Conservation (phyloP, 2,329 filamentous ascomycete species). For the Reticulascus tulasneorum region DNA sequence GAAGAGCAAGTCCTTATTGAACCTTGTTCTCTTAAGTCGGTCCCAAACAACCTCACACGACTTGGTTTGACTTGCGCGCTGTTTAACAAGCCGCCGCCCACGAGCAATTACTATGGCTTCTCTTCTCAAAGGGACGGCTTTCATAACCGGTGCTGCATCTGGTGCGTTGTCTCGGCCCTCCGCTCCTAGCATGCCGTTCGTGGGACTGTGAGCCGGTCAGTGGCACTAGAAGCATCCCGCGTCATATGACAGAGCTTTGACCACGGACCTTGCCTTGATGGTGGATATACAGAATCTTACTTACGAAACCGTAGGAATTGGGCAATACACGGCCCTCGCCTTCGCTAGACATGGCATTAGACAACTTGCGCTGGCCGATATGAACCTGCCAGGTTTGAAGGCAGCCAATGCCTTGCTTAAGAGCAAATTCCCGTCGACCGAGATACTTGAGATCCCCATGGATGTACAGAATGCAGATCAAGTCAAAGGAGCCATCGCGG, state of each 20-base stretch:
- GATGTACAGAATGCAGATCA: conserved; percentile 41
- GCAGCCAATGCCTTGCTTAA: conserved; percentile 28
- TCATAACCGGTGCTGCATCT: conserved; percentile 44
- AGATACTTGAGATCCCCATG: conserved; percentile 34
- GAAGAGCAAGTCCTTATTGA: too few relatives aligned
- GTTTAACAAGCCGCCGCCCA: too few relatives aligned
- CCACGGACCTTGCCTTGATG: too few relatives aligned
- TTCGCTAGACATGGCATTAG: conserved; percentile 45
- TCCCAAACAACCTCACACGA: too few relatives aligned
- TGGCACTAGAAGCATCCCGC: too few relatives aligned
- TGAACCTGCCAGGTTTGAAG: conserved; percentile 30
- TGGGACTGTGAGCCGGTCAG: too few relatives aligned
- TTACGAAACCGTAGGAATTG: conserved; percentile 38
- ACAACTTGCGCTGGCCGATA: conserved; percentile 42
- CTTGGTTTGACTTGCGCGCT: too few relatives aligned
- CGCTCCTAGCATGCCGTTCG: neutral
- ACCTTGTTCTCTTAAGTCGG: too few relatives aligned
- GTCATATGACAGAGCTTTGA: too few relatives aligned
- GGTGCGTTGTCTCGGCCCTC: conserved; percentile 27
- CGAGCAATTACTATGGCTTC: conserved; percentile 32
- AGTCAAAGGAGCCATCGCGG: conserved; percentile 38
- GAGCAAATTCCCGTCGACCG: conserved; percentile 32
- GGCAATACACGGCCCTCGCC: conserved; percentile 39
- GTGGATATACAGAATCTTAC: neutral
- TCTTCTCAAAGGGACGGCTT: conserved; percentile 40